phyloP scores from a whole-genome alignment of 2,329 filamentous ascomycete genomes.

The Verticillium longisporum region DNA sequence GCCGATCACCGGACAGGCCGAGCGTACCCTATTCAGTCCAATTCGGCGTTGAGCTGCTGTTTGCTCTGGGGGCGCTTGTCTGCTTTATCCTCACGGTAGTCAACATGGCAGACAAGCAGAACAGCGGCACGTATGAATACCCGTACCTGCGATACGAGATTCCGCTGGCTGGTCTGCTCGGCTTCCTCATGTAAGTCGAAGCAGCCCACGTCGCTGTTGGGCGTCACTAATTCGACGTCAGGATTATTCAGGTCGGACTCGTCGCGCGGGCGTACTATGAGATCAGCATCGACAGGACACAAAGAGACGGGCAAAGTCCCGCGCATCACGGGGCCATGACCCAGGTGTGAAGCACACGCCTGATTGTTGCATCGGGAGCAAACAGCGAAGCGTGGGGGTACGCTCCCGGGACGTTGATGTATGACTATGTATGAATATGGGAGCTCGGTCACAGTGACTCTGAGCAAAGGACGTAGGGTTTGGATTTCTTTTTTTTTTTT shows the following conservation, averaged over 20 bases:
- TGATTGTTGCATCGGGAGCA: too few relatives aligned
- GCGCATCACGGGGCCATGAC: constrained; percentile 4
- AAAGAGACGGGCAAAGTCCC: background rate
- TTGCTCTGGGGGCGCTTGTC: constrained; percentile 9
- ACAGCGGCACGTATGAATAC: constrained; percentile 8
- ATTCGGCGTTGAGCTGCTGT: constrained; percentile 13
- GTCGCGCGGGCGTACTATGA: constrained; percentile 10
- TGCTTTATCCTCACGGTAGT: constrained; percentile 11
- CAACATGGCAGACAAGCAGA: constrained; percentile 9
- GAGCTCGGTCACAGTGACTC: too few relatives aligned
- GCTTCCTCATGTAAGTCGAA: constrained; percentile 8
- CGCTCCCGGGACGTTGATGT: too few relatives aligned
- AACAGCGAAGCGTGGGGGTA: too few relatives aligned
- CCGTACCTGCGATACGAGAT: constrained; percentile 13
- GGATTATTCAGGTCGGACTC: constrained; percentile 8
- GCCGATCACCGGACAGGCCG: constrained; percentile 1
- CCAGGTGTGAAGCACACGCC: background rate
- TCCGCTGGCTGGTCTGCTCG: constrained; percentile 9
- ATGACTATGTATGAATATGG: too few relatives aligned
- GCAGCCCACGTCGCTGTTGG: too few relatives aligned
- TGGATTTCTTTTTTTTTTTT: too few relatives aligned
- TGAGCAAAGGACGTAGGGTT: too few relatives aligned
- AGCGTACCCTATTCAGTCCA: constrained; percentile 12
- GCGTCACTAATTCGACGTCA: background rate
- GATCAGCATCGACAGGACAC: constrained; percentile 8